Conservation (phyloP, 805 yeast genomes). For the Candida chauliodis region DNA sequence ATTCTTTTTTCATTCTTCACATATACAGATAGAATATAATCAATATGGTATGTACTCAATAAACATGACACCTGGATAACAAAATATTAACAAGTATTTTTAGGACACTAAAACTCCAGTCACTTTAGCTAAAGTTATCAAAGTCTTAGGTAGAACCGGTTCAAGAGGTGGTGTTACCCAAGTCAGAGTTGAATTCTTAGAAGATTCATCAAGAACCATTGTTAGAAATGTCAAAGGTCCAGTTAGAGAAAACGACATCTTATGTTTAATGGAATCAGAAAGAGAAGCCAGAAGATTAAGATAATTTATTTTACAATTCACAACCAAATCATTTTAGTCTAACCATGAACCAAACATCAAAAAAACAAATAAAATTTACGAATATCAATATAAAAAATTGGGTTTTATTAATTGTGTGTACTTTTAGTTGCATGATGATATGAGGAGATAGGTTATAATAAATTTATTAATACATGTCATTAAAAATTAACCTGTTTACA, state of each 20-base stretch:
- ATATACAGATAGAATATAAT: conserved; percentile 2
- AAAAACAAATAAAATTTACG: not conserved
- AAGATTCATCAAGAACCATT: conserved; percentile 46
- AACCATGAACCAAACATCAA: not conserved
- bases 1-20: conserved; percentile 8
- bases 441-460: conserved; percentile 4
- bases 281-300: conserved; percentile 58
- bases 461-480: conserved; percentile 9
- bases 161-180: conserved; percentile 92
- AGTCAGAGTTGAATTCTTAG: conserved; percentile 48
- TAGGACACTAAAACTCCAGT: conserved; percentile 69
- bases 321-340: not conserved
- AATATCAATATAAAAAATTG: conserved; percentile 1
- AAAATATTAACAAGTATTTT: conserved; percentile 4
- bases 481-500: conserved; percentile 3
- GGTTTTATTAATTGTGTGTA: conserved; percentile 5
- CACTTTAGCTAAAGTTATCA: conserved; percentile 98
- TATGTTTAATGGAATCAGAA: conserved; percentile 99
- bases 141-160: conserved; percentile 99
- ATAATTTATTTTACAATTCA: conserved; percentile 5
- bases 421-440: conserved; percentile 8
- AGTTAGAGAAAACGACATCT: conserved; percentile 75
- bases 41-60: conserved; percentile 8
- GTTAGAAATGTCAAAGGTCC: conserved; percentile 51
- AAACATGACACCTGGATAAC: not conserved